Percentiles rank a stretch among this genome's conserved stretches.
phyloP scores from a whole-genome alignment of 2,329 filamentous ascomycete species.

The Apiospora malaysiana region DNA sequence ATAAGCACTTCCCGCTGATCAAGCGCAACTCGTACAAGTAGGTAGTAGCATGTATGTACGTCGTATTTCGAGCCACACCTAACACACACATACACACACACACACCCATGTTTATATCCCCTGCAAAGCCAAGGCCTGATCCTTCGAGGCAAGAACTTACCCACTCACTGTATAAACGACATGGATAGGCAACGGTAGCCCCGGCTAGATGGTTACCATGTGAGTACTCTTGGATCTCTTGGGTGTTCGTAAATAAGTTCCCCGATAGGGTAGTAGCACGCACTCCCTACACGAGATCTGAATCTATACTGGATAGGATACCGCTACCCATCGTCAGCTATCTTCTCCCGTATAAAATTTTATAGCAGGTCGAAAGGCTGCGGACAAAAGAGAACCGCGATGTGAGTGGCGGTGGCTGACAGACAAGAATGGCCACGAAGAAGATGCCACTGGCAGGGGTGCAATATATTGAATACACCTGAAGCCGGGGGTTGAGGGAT shows the following conservation, averaged over 20 bases:
- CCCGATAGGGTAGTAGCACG: not conserved
- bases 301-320: not conserved
- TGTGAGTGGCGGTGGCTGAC: not conserved
- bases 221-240: not conserved
- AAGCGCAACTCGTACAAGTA: not conserved
- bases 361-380: not conserved
- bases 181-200: not conserved
- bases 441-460: not conserved
- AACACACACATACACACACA: not conserved
- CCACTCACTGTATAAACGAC: not conserved
- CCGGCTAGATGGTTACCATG: not conserved
- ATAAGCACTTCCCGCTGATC: slow-evolving; percentile 1
- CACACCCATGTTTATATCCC: not conserved
- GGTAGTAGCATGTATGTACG: not conserved
- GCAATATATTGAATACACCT: not conserved
- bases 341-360: not conserved
- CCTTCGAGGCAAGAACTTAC: not conserved
- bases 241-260: not conserved
- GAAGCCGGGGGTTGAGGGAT: not conserved
- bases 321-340: not conserved
- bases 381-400: too few species aligned
- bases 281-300: not conserved
- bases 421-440: not conserved
- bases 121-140: not conserved
- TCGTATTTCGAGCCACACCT: not conserved